Base-by-base conservation (phyloP, 345 rosid genomes). In the Combretum micranthum region DNA sequence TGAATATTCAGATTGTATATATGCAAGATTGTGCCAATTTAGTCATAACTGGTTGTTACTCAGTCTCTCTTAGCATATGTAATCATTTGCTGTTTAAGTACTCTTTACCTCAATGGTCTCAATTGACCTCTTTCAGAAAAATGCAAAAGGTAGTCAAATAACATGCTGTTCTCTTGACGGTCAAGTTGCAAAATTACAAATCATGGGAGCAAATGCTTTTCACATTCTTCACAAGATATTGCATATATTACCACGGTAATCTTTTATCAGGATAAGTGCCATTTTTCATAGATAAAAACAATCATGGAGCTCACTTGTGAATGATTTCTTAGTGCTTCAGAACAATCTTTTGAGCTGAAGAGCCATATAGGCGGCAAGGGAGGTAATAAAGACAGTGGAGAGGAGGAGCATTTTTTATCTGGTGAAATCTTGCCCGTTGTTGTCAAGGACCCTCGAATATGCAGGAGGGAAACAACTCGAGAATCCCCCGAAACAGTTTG, bases 151-250 rank as follows among this genome's bases (percentile, higher is more conserved):
- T 61, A 60, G 60, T 25, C 60, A 57, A 50, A 64, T 86, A 47
- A 75, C 65, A 57, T 81, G 87, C 71, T 64, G 75, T 58, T 92
- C 89, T 45, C 83, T 80, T 4, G 98, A 88, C 63, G 96, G 96
- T 53, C 83, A 74, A 42, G 81, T 86, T 76, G 87, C 87, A 63
- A 86, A 77, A 70, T 63, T 92, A 55, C 93, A 88, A 66, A 64
- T 92, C 47, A 68, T 78, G 72, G 98, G 96, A 56, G 57, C 84
- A 64, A 79, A 76, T 66, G 87, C 86, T 68, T 77, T 72, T 70
- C 69, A 75, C 63, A 83, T 88, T 72, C 87, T 92, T 67, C 79
- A 78, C 49, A 81, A 80, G 75, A 71, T 65, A 50, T 59, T 83
- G 43, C 76, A 69, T 72, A 77, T 79, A 60, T 53, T 68, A 56